phyloP scores from a whole-genome alignment of 2,329 filamentous ascomycete species.

The Scopulariopsis brevicaulis region DNA sequence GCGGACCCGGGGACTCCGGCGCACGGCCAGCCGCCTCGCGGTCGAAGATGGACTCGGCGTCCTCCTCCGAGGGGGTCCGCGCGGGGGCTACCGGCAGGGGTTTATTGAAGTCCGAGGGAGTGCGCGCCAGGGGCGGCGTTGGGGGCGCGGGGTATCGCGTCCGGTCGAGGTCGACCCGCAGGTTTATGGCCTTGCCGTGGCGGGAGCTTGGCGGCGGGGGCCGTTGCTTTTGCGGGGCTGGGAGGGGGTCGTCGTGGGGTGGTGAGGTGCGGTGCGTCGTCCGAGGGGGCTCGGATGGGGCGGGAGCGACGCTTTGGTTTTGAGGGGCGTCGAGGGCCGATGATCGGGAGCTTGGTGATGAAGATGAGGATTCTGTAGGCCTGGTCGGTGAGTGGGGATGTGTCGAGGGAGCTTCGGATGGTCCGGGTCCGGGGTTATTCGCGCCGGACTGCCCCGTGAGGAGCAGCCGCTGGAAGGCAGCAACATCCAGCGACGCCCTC shows the following conservation, averaged over 20 bases:
- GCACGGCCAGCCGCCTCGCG: constrained; percentile 39
- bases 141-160: neutral
- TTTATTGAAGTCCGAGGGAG: constrained; percentile 43
- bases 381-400: neutral
- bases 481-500: constrained; percentile 48
- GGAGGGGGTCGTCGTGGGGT: constrained; percentile 4
- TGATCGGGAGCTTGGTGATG: neutral
- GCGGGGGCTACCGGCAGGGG: constrained; percentile 45
- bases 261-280: neutral
- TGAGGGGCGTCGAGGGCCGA: neutral
- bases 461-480: constrained; percentile 65
- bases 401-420: neutral
- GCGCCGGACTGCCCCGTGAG: constrained; percentile 55
- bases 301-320: neutral
- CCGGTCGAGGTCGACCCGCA: constrained; percentile 26
- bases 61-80: constrained; percentile 33
- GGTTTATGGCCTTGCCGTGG: constrained; percentile 63
- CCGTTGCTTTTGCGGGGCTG: constrained; percentile 44
- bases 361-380: neutral
- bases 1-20: constrained; percentile 29
- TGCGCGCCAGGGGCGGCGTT: neutral
- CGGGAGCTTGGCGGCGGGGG: constrained; percentile 64
- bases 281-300: neutral
- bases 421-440: neutral
- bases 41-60: constrained; percentile 39